A percentile compares a stretch with the other conserved stretches of the same genome.
Evolutionary conservation across 306 rosid species (phyloP).

Genomic region (Macrotyloma uniflorum): DNA sequence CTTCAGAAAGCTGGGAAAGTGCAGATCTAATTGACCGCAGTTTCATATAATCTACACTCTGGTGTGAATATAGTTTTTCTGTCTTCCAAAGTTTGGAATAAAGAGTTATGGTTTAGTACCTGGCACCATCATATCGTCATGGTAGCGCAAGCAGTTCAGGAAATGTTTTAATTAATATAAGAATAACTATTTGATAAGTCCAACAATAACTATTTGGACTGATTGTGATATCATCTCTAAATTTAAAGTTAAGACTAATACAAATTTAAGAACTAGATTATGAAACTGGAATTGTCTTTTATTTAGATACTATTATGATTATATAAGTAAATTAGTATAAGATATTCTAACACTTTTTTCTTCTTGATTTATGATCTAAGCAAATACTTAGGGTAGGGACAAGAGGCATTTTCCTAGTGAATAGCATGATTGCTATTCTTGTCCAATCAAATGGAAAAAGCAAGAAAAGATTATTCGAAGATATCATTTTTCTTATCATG

Average conservation of each 20-base stretch:
- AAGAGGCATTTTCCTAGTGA: conserved; percentile 37
- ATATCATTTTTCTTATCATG: conserved; percentile 21
- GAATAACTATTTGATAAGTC: too few species aligned
- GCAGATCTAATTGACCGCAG: conserved; percentile 9
- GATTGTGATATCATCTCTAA: too few species aligned
- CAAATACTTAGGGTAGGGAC: conserved; percentile 38
- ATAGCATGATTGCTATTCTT: conserved; percentile 45
- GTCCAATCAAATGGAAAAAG: conserved; percentile 58
- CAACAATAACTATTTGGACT: too few species aligned
- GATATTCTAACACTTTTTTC: not conserved
- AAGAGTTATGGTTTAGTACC: not conserved
- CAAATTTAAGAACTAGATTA: not conserved
- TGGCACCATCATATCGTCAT: conserved; percentile 47
- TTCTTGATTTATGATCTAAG: conserved; percentile 14
- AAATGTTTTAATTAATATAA: too few species aligned
- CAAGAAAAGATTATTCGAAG: conserved; percentile 36
- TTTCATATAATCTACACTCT: conserved; percentile 17
- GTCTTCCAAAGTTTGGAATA: conserved; percentile 12
- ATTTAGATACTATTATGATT: not conserved
- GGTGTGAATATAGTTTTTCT: conserved; percentile 11
- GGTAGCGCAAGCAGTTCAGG: conserved; percentile 10
- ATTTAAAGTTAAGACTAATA: too few species aligned
- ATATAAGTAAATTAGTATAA: not conserved
- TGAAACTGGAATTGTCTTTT: not conserved
- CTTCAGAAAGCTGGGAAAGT: not conserved